phyloP scores from a whole-genome alignment of 768 basidiomycete species.

The Suillus americanus region DNA sequence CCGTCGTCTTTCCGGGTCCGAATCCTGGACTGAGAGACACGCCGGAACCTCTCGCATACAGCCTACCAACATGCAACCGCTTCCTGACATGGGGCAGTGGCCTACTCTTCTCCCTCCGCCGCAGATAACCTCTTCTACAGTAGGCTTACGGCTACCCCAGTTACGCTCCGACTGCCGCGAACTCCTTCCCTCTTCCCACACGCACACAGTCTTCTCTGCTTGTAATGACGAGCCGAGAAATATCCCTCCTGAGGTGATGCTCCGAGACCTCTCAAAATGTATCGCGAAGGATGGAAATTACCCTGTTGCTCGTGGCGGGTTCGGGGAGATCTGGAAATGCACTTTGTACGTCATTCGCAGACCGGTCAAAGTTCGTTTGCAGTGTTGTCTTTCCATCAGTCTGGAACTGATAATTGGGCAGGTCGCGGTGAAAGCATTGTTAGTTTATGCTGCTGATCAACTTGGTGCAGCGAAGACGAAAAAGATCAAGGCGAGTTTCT shows the following conservation, averaged over 20 bases:
- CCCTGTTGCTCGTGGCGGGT: constrained; percentile 3
- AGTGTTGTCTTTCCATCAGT: not conserved
- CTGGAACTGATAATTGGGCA: not conserved
- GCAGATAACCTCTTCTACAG: too few relatives aligned
- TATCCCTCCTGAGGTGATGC: not conserved
- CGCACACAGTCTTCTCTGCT: not conserved
- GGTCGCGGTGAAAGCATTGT: constrained; percentile 28
- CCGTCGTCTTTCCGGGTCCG: too few relatives aligned
- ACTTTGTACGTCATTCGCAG: rapidly evolving
- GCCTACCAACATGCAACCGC: too few relatives aligned
- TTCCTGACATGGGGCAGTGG: too few relatives aligned
- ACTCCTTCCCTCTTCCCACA: not conserved
- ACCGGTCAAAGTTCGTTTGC: not conserved
- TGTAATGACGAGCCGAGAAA: not conserved
- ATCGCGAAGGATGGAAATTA: not conserved
- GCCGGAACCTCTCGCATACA: too few relatives aligned
- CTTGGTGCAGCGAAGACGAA: not conserved
- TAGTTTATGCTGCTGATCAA: constrained; percentile 15
- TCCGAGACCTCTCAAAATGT: not conserved
- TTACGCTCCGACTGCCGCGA: not conserved
- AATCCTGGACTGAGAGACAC: too few relatives aligned
- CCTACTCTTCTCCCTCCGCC: too few relatives aligned
- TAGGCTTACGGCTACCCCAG: not conserved
- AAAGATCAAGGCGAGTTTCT: not conserved
- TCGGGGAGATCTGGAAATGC: constrained; percentile 7